Conservation (phyloP, 768 basidiomycete species). For the Psilocybe subaeruginosa region DNA sequence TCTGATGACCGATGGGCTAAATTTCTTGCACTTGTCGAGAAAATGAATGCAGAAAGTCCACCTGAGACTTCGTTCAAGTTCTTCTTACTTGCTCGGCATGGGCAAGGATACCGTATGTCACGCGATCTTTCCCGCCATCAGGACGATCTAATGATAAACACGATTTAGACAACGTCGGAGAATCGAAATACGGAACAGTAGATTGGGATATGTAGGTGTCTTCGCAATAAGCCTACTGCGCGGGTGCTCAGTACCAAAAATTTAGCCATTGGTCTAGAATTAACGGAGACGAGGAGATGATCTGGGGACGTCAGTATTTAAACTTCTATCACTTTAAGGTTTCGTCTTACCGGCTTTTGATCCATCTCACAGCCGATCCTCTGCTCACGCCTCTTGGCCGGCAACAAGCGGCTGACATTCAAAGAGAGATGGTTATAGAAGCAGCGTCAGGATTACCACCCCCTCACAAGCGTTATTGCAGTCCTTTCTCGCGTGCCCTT, state of each 20-base stretch:
- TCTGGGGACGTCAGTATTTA: constrained; percentile 70
- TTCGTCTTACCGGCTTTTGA: not conserved
- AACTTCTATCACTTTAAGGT: not conserved
- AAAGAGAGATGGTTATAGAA: constrained; percentile 52
- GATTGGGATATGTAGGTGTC: constrained; percentile 62
- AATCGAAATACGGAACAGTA: constrained; percentile 56
- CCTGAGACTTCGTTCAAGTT: constrained; percentile 56
- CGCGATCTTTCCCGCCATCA: constrained; percentile 8
- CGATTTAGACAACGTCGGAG: constrained; percentile 65
- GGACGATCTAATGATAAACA: not conserved
- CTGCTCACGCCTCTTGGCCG: constrained; percentile 61
- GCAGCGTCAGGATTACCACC: constrained; percentile 44
- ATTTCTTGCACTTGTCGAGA: constrained; percentile 34
- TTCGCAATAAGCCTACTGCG: not conserved
- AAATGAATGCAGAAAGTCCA: constrained; percentile 47
- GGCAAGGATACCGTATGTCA: constrained; percentile 69
- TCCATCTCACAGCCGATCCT: constrained; percentile 56
- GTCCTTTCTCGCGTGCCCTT: constrained; percentile 66
- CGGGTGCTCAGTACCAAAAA: not conserved
- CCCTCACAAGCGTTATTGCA: constrained; percentile 61
- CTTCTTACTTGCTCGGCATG: constrained; percentile 70
- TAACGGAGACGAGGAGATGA: constrained; percentile 64
- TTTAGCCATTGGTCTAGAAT: constrained; percentile 66
- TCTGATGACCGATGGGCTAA: constrained; percentile 19
- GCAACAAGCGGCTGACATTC: constrained; percentile 52